These are phyloP conservation scores for Elongisporangium prolatum DNA, from an alignment of 352 stramenopile genomes.

Conservation along the genomic window DNA sequence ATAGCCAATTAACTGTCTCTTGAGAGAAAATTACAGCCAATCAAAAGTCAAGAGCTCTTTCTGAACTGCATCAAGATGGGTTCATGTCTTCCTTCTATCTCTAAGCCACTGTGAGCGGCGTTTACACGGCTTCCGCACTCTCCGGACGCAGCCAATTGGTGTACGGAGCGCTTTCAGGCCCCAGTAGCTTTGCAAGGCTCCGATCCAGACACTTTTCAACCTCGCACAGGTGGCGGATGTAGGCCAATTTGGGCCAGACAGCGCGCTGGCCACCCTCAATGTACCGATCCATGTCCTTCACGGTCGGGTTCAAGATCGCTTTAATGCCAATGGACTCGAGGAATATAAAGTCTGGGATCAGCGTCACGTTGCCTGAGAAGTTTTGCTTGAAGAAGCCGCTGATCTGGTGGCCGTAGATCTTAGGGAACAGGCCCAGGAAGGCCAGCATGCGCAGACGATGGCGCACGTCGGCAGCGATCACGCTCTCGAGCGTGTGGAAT, in stretches of 20 bases:
- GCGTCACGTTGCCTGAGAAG: conserved; percentile 96
- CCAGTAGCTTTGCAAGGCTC: conserved; percentile 26
- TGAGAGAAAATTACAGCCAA: not conserved
- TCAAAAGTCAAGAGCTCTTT: not conserved
- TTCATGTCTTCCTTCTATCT: not conserved
- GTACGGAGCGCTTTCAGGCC: not conserved
- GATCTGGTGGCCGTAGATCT: conserved; percentile 77
- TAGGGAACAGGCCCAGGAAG: conserved; percentile 84
- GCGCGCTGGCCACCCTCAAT: conserved; percentile 86
- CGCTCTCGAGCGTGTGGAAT: conserved; percentile 77
- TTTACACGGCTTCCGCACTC: not conserved
- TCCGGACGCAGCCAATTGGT: not conserved
- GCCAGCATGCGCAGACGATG: conserved; percentile 71
- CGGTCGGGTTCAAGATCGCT: conserved; percentile 79
- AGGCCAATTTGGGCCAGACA: conserved; percentile 90
- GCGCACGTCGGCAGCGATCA: conserved; percentile 66
- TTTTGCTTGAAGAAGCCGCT: conserved; percentile 88
- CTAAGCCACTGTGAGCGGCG: not conserved
- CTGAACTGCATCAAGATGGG: not conserved
- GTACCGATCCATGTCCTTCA: conserved; percentile 68
- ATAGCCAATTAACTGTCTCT: not conserved
- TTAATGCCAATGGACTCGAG: conserved; percentile 79
- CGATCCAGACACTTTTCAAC: conserved; percentile 81
- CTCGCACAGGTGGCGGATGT: conserved; percentile 91
- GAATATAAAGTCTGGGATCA: conserved; percentile 89